A percentile compares a stretch with the other conserved stretches of the same genome.
phyloP scores from a whole-genome alignment of 192 early-diverging fungal genomes.

The Chytriomyces confervae region DNA sequence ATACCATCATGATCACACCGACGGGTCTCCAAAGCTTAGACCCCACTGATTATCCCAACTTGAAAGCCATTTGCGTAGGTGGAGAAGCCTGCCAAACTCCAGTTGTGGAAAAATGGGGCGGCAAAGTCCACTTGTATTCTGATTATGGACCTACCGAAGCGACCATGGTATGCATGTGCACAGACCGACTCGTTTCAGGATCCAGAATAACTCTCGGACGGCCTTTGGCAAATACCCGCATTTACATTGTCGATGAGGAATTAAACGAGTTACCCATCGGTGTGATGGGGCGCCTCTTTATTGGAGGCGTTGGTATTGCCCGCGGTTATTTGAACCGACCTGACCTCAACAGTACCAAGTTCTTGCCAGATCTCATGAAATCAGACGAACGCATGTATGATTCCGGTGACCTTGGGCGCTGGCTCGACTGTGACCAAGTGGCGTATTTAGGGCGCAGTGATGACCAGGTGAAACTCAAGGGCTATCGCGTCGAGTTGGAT shows the following conservation, averaged over 20 bases:
- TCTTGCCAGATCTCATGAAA: not conserved
- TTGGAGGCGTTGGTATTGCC: constrained; percentile 49
- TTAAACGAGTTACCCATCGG: constrained; percentile 45
- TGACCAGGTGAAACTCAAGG: constrained; percentile 49
- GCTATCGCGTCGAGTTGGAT: constrained; percentile 44
- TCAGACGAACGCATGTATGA: no score
- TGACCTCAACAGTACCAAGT: not conserved
- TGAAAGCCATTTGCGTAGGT: constrained; percentile 33
- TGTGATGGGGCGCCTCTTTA: constrained; percentile 46
- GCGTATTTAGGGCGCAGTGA: constrained; percentile 43
- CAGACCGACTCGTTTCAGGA: constrained; percentile 12
- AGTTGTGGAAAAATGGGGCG: constrained; percentile 38
- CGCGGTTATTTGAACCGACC: constrained; percentile 49
- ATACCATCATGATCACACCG: constrained; percentile 37
- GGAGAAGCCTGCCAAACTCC: constrained; percentile 25
- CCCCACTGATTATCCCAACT: constrained; percentile 36
- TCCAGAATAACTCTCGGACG: constrained; percentile 36
- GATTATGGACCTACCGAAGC: constrained; percentile 41
- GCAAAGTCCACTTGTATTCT: constrained; percentile 30
- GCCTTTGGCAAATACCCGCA: constrained; percentile 28
- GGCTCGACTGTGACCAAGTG: no score
- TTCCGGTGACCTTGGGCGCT: no score
- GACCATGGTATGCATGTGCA: not conserved
- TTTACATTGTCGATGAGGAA: constrained; percentile 43
- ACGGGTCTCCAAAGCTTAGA: constrained; percentile 34